Evolutionary conservation across 768 basidiomycete genomes (phyloP), one percentile per base, ranked within the genome.

Genomic region (Calvatia gigantea): DNA sequence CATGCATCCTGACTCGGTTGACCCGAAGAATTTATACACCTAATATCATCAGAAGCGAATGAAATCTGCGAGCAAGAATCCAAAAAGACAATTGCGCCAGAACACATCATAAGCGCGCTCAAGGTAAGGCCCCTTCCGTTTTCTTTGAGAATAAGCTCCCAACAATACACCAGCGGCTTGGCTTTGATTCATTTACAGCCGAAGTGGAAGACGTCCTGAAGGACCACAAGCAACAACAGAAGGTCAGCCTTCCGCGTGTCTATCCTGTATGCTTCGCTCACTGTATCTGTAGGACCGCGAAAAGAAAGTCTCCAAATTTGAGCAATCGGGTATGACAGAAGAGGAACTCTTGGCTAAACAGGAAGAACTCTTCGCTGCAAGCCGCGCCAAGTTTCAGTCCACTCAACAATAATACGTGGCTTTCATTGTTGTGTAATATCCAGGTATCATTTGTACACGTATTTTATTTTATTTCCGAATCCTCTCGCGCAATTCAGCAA

Each of bases 51-150:
- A 7, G 94, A 98, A 68, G 93, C 97, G 50, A 98, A 98, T 69
- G 93, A 98, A 61, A 92, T 98, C 58, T 99, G 97, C 66, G 97
- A 98, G 67, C 88, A 93, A 68, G 94, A 96, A 67, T 92, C 93
- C 23, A 98, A 97, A 77, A 99, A 99, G 77, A 99, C 97, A 1
- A 98, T 99, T 63, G 90, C 94, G 4, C 97, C 97, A 1, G 97
- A 99, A 64, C 97, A 99, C 67, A 94, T 98, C 41, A 88, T 98
- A 28, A 75, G 81, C 21, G 97, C 97, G 4, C 76, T 99, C 54
- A 93, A 93, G 76, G 95, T 91, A 54, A 49, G 78, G 70, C 9
- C 39, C 44, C 8, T 15, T 37, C 35, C 23, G 21, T 21, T 38
- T 39, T 45, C 29, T 49, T 29, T 32, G 23, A n/a, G n/a, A 25